Base-by-base conservation (phyloP, 768 basidiomycete species). In the Lepiota brunneoincarnata region DNA sequence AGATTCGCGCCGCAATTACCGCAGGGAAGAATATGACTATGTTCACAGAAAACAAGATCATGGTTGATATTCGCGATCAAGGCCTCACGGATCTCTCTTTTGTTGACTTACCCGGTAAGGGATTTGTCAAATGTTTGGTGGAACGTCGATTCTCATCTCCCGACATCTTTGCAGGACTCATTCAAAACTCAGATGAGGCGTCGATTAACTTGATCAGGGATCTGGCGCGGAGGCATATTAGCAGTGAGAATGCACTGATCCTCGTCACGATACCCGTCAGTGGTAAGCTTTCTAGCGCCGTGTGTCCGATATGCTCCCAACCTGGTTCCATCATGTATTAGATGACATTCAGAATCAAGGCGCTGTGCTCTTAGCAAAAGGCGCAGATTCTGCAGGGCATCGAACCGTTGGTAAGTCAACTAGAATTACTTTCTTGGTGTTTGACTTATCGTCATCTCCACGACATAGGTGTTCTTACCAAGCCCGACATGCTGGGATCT, bases 261-360 rank as follows among this genome's bases (percentile, higher is more conserved):
- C 72, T 90, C 1, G 77, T 87, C 0, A 79, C 84, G 0, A 79
- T 88, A 49, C 84, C 87, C 0, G 83, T 86, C 75, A 79, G 70
- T 45, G 85, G 86, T 84, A 55, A 55, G 63, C 59, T 17, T 14
- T n/a, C 23, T 34, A 18, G 21, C 1, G 0, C 40, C 26, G 24
- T 12, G 20, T 36, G 24, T 41, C 12, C 0, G n/a, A n/a, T n/a
- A n/a, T n/a, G n/a, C n/a, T n/a, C n/a, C 28, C 11, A 31, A 46
- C 11, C 2, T 49, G 12, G 5, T 14, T 37, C 41, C 11, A 49
- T 11, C 24, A 7, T 35, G 4, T 14, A n/a, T 37, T 15, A 89
- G 88, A 86, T 44, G 88, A 90, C 45, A 77, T 86, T 24, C 75
- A 87, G 56, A 87, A 83, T 51, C 85, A 87, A 59, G 70, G 68